Evolutionary conservation across 345 rosid species (phyloP).

Genomic region (Pugionium cornutum): DNA sequence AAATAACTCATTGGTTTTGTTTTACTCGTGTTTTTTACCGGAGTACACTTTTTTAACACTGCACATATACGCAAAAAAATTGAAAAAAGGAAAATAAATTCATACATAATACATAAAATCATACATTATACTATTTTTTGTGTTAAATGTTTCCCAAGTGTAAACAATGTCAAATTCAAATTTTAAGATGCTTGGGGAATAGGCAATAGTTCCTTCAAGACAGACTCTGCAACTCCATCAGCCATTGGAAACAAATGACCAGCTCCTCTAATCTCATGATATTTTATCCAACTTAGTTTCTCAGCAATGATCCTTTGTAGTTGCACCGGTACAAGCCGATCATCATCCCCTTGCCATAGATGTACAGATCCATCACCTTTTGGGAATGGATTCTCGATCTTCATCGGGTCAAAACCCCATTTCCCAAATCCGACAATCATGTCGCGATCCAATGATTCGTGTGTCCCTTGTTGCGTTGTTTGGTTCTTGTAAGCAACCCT

Average conservation of each 20-base stretch:
- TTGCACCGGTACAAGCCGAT: constrained; percentile 48
- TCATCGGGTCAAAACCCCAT: constrained; percentile 62
- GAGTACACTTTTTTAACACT: constrained; percentile 1
- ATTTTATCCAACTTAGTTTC: constrained; percentile 57
- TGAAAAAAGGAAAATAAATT: neutral
- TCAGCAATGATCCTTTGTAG: constrained; percentile 56
- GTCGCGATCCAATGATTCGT: constrained; percentile 54
- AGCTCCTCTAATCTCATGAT: constrained; percentile 56
- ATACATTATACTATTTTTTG: neutral
- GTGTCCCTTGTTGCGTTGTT: constrained; percentile 56
- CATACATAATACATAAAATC: neutral
- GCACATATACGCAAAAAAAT: neutral
- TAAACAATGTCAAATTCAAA: constrained; percentile 23
- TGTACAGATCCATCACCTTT: constrained; percentile 53
- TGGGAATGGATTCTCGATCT: constrained; percentile 54
- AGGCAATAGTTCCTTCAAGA: constrained; percentile 56
- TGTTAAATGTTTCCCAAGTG: neutral
- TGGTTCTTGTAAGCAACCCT: constrained; percentile 39
- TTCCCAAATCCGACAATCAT: constrained; percentile 50
- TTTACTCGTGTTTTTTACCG: neutral
- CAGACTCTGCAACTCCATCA: constrained; percentile 42
- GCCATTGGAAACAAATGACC: constrained; percentile 60
- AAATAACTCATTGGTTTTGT: constrained; percentile 10
- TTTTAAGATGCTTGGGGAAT: constrained; percentile 35
- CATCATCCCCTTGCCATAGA: constrained; percentile 70